Conservation (phyloP, 371 early-diverging fungal species). For the Haplosporangium sp. region DNA sequence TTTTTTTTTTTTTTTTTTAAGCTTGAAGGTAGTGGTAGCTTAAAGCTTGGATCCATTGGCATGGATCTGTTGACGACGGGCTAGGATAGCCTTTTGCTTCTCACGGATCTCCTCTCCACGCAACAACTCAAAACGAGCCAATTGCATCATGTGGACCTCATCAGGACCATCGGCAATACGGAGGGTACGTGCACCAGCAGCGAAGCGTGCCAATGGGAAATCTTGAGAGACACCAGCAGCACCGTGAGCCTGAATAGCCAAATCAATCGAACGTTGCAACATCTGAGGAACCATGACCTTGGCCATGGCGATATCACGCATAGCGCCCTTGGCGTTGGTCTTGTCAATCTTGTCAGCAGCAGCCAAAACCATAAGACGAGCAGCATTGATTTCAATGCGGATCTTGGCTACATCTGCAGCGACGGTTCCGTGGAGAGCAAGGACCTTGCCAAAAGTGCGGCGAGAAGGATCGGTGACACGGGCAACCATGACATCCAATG, state of each 20-base stretch:
- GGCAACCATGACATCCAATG: slow-evolving; percentile 84
- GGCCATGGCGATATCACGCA: slow-evolving; percentile 95
- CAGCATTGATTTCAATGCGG: slow-evolving; percentile 92
- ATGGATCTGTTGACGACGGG: slow-evolving; percentile 33
- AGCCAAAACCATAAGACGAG: slow-evolving; percentile 87
- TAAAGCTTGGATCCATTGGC: slow-evolving; percentile 49
- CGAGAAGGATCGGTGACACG: slow-evolving; percentile 89
- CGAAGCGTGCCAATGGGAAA: slow-evolving; percentile 86
- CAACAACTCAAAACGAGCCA: slow-evolving; percentile 75
- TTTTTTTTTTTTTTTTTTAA: not conserved
- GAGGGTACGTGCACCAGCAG: slow-evolving; percentile 85
- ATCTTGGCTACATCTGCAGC: slow-evolving; percentile 84
- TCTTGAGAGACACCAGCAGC: slow-evolving; percentile 92
- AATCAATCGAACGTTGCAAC: slow-evolving; percentile 79
- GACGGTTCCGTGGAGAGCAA: slow-evolving; percentile 86
- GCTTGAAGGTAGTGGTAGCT: not conserved
- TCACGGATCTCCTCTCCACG: slow-evolving; percentile 54
- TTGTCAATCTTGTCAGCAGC: slow-evolving; percentile 94
- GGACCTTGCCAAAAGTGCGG: slow-evolving; percentile 86
- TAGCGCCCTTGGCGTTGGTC: slow-evolving; percentile 86
- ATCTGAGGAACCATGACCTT: slow-evolving; percentile 89
- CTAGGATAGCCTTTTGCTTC: slow-evolving; percentile 27
- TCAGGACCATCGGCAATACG: slow-evolving; percentile 96
- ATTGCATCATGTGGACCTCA: slow-evolving; percentile 83
- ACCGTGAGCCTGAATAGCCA: slow-evolving; percentile 94